Percentiles rank a stretch among this genome's conserved stretches.
These are phyloP conservation scores for Ogataea zsoltii DNA, from an alignment of 805 yeast species.

Conservation along the genomic window DNA sequence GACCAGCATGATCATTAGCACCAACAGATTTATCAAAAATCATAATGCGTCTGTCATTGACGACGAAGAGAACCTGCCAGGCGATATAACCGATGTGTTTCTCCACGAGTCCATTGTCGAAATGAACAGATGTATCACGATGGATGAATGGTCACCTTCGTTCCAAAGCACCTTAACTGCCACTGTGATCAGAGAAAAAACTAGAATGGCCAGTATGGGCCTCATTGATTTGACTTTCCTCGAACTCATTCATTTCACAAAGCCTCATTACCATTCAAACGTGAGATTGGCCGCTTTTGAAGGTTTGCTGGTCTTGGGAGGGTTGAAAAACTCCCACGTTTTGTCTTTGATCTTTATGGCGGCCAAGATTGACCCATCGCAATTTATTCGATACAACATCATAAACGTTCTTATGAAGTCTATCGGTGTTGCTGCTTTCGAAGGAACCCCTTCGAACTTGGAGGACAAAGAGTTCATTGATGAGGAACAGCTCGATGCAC, in stretches of 20 bases:
- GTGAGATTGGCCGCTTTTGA: conserved; percentile 69
- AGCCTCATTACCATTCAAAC: conserved; percentile 45
- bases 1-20: conserved; percentile 34
- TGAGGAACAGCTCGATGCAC: conserved; percentile 9
- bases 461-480: conserved; percentile 64
- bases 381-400: conserved; percentile 51
- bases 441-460: conserved; percentile 56
- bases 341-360: conserved; percentile 62
- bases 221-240: conserved; percentile 51
- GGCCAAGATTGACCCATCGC: conserved; percentile 55
- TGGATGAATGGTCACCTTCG: conserved; percentile 88
- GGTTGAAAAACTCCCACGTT: conserved; percentile 62
- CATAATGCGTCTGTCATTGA: conserved; percentile 25
- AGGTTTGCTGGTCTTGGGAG: conserved; percentile 73
- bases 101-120: conserved; percentile 58
- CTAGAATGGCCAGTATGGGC: conserved; percentile 58
- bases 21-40: conserved; percentile 26
- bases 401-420: conserved; percentile 48
- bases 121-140: conserved; percentile 68
- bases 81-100: conserved; percentile 38
- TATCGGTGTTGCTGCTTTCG: conserved; percentile 66
- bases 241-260: conserved; percentile 56
- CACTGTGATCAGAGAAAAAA: conserved; percentile 58
- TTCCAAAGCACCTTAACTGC: conserved; percentile 56
- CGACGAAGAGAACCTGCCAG: conserved; percentile 7